Base-by-base conservation (phyloP, 2,329 filamentous ascomycete genomes). In the Diplocarpon rosae region DNA sequence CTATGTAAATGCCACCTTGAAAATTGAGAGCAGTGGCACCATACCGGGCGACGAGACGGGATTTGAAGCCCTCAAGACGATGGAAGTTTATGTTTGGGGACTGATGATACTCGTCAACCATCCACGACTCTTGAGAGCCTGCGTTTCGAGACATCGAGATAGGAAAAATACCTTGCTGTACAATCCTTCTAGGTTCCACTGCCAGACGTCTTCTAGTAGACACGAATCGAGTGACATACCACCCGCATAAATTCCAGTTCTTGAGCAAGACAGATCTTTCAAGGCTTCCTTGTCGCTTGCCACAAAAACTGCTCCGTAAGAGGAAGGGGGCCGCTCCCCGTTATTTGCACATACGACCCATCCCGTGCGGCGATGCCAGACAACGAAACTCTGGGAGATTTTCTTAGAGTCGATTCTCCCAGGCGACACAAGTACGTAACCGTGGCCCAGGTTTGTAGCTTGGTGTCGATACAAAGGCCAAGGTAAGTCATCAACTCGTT, bases 391-490 rank as follows among this genome's bases (percentile, higher is more conserved):
- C 13, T 45, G 17, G 16, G 56, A 52, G 5, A 46, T 43, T 30
- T 11, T 55, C 43, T 20, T 48, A 15, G 54, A 61, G 59, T 58
- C 42, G 49, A 52, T 51, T 40, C 58, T 56, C 4, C 60, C 61
- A 11, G 54, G 52, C 34, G 52, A 52, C 13, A 62, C 45, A 13
- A 63, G 61, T 14, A 88, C 59, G 47, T 60, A 69, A 4, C 76
- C 75, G 32, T 56, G 48, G 0, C 65, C 66, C 1, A 81, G 56
- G 24, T 64, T 63, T 11, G 78, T 68, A 27, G 80, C 73, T 46
- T 76, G 76, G 58, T 95, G 90, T 41, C 90, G 73, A 63, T 84
- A 95, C 17, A 88, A 69, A 9, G 82, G 73, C n/a, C 68, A 56
- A 0, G 82, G 80, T n/a, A 95, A 68, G 54, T 76, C 72, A 47